Evolutionary conservation across 2,329 filamentous ascomycete species (phyloP), one percentile per base, ranked within the genome.

Genomic region (Arthrinium phaeospermum): DNA sequence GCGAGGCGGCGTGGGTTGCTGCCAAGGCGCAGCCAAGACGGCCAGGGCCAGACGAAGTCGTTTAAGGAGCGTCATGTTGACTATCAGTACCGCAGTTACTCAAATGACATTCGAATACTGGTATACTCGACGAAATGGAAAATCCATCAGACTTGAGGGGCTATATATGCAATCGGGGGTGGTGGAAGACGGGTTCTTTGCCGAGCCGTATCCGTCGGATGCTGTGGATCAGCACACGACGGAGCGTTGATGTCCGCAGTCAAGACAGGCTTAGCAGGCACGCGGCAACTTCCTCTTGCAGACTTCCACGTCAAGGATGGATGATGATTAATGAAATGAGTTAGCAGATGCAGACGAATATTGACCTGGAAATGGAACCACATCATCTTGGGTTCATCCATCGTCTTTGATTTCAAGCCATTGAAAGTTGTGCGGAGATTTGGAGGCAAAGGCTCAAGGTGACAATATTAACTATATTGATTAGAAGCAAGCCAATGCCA

Each of bases 1-100:
- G 79, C 13, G 78, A 78, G 47, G 80, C 80, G 22, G 76, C 72
- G 2, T 37, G 46, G 57, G 46, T 46, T 8, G 30, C 14, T 3
- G 16, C 53, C 16, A n/a, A 4, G 30, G 6, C 16, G 6, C 30
- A 16, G 16, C 30, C 16, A 61, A 30, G 30, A 61, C 16, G 7
- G 19, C 12, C 16, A 37, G 53, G 19, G 30, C 16, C 4, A 16
- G 12, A 10, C 7, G 53, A 12, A 61, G 16, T 37, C 6, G 2
- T 7, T n/a, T 37, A 16, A 61, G 5, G 16, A 37, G 8, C 30
- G 16, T 37, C 30, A 37, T 61, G 30, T 61, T 61, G 53, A 7
- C 19, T n/a, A 6, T 30, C 8, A 16, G 8, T 13, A 12, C 3
- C 6, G 5, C n/a, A 34, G 8, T 7, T 4, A 37, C 53, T 61